phyloP scores from a whole-genome alignment of 805 yeast genomes.

The Ogataea zsoltii region DNA sequence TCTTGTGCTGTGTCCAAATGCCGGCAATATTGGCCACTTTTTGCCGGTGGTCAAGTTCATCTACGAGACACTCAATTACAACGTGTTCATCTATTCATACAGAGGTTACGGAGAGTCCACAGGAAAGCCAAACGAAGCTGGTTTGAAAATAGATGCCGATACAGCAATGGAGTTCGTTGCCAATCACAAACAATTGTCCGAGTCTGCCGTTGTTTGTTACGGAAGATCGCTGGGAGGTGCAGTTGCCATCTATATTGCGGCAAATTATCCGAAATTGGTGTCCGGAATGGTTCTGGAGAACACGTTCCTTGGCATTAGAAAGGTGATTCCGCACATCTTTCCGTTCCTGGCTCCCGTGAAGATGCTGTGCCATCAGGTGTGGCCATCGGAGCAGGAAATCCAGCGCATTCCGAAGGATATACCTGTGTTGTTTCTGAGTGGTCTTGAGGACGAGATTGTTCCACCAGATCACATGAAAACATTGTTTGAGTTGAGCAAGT shows the following conservation, averaged over 20 bases:
- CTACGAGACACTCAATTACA: constrained; percentile 60
- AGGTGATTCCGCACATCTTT: constrained; percentile 71
- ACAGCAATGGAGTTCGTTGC: constrained; percentile 61
- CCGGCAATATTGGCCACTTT: constrained; percentile 93
- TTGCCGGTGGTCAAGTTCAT: constrained; percentile 77
- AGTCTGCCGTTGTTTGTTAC: constrained; percentile 63
- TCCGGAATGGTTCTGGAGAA: constrained; percentile 79
- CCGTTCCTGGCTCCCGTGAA: constrained; percentile 62
- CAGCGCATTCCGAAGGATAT: constrained; percentile 48
- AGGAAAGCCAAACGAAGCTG: constrained; percentile 74
- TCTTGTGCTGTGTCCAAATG: constrained; percentile 83
- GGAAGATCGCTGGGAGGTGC: constrained; percentile 97
- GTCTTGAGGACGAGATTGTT: constrained; percentile 81
- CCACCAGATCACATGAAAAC: constrained; percentile 81
- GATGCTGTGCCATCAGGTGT: constrained; percentile 68
- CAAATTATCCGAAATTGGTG: constrained; percentile 50
- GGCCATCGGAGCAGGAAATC: constrained; percentile 76
- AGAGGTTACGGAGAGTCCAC: constrained; percentile 87
- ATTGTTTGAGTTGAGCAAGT: constrained; percentile 53
- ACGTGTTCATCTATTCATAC: constrained; percentile 83
- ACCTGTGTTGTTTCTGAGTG: constrained; percentile 73
- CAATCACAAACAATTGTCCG: constrained; percentile 51
- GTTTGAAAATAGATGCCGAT: constrained; percentile 81
- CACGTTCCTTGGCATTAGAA: constrained; percentile 75
- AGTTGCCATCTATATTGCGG: constrained; percentile 79